phyloP scores from a whole-genome alignment of 345 rosid genomes.

The Arabidopsis arenosa region DNA sequence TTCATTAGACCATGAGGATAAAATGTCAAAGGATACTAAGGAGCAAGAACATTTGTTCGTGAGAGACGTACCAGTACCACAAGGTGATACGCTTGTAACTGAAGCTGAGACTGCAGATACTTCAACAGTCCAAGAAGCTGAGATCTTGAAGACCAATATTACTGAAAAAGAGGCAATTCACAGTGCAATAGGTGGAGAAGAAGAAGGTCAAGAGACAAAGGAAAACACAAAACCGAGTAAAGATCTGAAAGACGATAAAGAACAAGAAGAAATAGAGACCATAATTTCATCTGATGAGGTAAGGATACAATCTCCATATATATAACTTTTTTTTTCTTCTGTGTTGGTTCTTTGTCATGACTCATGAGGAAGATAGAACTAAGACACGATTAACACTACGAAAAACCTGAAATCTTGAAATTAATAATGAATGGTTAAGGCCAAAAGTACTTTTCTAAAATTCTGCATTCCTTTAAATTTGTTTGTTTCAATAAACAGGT shows the following conservation, averaged over 20 bases:
- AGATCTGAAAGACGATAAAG: too few species aligned
- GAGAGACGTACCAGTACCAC: slow-evolving; percentile 25
- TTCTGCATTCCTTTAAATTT: slow-evolving; percentile 18
- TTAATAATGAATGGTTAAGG: slow-evolving; percentile 3
- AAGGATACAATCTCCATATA: slow-evolving; percentile 30
- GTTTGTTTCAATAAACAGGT: slow-evolving; percentile 43
- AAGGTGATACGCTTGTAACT: slow-evolving; percentile 17
- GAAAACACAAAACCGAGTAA: too few species aligned
- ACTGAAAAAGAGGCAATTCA: background rate
- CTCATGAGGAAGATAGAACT: background rate
- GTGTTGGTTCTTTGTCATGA: background rate
- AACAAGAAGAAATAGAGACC: slow-evolving; percentile 23
- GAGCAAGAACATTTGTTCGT: slow-evolving; percentile 29
- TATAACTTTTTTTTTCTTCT: background rate
- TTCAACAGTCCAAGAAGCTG: slow-evolving; percentile 16
- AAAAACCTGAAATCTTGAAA: background rate
- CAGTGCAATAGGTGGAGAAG: background rate
- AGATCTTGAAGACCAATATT: slow-evolving; percentile 13
- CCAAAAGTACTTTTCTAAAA: slow-evolving; percentile 11
- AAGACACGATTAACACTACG: background rate
- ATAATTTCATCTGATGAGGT: slow-evolving; percentile 53
- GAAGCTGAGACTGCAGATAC: background rate
- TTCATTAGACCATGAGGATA: background rate
- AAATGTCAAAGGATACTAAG: slow-evolving; percentile 1
- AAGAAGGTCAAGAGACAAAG: background rate